phyloP scores from a whole-genome alignment of 306 rosid genomes.

The Abrus precatorius region DNA sequence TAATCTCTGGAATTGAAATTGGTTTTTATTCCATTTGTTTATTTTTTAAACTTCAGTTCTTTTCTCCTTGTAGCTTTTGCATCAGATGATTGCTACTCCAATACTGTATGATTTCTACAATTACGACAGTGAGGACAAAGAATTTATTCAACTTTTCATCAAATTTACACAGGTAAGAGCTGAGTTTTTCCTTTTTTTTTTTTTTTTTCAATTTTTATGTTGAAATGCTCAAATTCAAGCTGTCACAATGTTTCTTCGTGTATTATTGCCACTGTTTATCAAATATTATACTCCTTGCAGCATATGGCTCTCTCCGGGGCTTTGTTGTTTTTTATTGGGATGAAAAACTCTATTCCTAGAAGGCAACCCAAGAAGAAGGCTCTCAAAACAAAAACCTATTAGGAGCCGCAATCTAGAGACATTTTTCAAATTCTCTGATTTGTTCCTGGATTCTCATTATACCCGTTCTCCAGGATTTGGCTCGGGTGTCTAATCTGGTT shows the following conservation, averaged over 20 bases:
- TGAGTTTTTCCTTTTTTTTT: neutral
- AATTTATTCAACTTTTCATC: constrained; percentile 57
- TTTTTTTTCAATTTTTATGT: neutral
- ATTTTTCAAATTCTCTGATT: constrained; percentile 27
- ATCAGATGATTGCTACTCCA: constrained; percentile 62
- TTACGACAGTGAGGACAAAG: constrained; percentile 58
- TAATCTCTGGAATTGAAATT: neutral
- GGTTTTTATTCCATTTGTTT: constrained; percentile 26
- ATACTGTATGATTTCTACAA: constrained; percentile 67
- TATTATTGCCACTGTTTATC: constrained; percentile 40
- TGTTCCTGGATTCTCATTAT: constrained; percentile 37
- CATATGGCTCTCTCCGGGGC: constrained; percentile 75
- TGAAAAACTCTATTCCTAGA: constrained; percentile 69
- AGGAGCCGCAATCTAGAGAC: constrained; percentile 33
- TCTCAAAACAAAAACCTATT: constrained; percentile 64
- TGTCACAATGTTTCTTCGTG: constrained; percentile 3
- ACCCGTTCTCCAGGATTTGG: constrained; percentile 30
- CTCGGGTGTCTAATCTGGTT: constrained; percentile 38
- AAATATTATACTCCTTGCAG: constrained; percentile 55
- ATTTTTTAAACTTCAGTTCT: constrained; percentile 21
- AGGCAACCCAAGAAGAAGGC: constrained; percentile 68
- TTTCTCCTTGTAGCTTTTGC: constrained; percentile 60
- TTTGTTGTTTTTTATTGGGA: constrained; percentile 71
- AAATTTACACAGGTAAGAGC: constrained; percentile 65
- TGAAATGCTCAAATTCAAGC: constrained; percentile 18